Percentiles rank a stretch among this genome's conserved stretches.
Conservation (phyloP, 2,329 filamentous ascomycete genomes). For the Cytospora piceae region DNA sequence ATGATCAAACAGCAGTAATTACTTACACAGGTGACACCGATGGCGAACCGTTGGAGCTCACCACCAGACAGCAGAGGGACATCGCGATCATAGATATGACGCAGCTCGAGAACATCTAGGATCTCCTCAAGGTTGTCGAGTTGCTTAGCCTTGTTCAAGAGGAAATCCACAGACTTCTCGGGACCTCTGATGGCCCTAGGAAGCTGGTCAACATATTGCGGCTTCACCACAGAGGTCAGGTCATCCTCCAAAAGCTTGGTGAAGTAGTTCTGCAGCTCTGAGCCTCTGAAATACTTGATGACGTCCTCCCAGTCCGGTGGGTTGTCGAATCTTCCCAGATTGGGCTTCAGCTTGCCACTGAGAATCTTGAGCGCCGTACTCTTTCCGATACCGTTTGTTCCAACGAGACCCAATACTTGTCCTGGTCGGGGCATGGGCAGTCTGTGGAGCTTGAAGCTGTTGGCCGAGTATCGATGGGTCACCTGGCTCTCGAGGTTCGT, state of each 20-base stretch:
- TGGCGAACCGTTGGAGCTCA: constrained; percentile 97
- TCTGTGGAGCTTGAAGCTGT: constrained; percentile 99
- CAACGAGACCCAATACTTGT: constrained; percentile 93
- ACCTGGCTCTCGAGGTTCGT: constrained; percentile 98
- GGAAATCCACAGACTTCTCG: constrained; percentile 75
- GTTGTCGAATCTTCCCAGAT: constrained; percentile 92
- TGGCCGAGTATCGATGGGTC: constrained; percentile 97
- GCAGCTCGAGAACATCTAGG: constrained; percentile 79
- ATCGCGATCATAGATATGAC: constrained; percentile 89
- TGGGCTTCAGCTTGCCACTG: constrained; percentile 97
- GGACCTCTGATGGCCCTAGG: constrained; percentile 86
- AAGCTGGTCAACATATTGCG: constrained; percentile 98
- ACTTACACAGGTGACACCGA: constrained; percentile 82
- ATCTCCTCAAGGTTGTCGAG: constrained; percentile 83
- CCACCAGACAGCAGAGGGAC: constrained; percentile 90
- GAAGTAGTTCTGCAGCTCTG: constrained; percentile 98
- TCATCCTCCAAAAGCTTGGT: constrained; percentile 97
- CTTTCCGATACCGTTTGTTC: constrained; percentile 99
- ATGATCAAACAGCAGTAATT: background rate
- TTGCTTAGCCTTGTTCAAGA: constrained; percentile 76
- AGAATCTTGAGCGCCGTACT: constrained; percentile 99
- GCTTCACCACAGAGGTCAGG: constrained; percentile 97
- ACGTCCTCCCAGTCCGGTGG: constrained; percentile 99
- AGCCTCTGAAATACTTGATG: constrained; percentile 96
- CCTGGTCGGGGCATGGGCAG: constrained; percentile 88